A percentile compares a stretch with the other conserved stretches of the same genome.
Evolutionary conservation across 2,329 filamentous ascomycete species (phyloP).

Genomic region (Achaetomium macrosporum): DNA sequence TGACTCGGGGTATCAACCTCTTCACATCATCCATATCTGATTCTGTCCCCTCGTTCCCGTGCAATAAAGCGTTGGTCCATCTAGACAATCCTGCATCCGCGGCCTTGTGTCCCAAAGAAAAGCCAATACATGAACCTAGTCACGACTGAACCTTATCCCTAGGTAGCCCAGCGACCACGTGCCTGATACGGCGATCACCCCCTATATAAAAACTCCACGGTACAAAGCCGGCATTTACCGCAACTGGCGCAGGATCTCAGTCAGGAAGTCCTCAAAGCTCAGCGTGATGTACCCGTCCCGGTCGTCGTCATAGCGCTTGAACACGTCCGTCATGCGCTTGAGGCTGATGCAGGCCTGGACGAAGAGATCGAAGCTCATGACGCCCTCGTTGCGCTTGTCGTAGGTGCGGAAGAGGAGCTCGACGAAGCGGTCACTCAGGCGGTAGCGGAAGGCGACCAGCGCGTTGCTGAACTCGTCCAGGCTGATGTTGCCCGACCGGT

Average conservation of each 20-base stretch:
- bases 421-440: slow-evolving; percentile 78
- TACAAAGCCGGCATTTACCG: slow-evolving; percentile 34
- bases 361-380: slow-evolving; percentile 90
- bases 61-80: not conserved
- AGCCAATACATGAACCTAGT: not conserved
- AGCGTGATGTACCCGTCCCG: slow-evolving; percentile 86
- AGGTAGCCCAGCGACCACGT: too few relatives aligned
- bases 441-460: slow-evolving; percentile 87
- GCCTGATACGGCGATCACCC: too few relatives aligned
- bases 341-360: slow-evolving; percentile 95
- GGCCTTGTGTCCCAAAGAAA: not conserved
- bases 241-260: slow-evolving; percentile 58
- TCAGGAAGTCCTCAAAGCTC: slow-evolving; percentile 76
- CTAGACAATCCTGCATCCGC: not conserved
- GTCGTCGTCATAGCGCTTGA: slow-evolving; percentile 98
- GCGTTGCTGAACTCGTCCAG: slow-evolving; percentile 85
- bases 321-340: slow-evolving; percentile 98
- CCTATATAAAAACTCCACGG: not conserved
- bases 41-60: not conserved
- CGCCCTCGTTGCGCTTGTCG: slow-evolving; percentile 66
- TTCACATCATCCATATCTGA: slow-evolving; percentile 2
- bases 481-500: slow-evolving; percentile 80
- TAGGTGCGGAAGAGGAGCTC: slow-evolving; percentile 81
- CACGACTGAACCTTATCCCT: not conserved
- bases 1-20: slow-evolving; percentile 10